Conservation (phyloP, 805 yeast species). For the Teunomyces aglyptinius region DNA sequence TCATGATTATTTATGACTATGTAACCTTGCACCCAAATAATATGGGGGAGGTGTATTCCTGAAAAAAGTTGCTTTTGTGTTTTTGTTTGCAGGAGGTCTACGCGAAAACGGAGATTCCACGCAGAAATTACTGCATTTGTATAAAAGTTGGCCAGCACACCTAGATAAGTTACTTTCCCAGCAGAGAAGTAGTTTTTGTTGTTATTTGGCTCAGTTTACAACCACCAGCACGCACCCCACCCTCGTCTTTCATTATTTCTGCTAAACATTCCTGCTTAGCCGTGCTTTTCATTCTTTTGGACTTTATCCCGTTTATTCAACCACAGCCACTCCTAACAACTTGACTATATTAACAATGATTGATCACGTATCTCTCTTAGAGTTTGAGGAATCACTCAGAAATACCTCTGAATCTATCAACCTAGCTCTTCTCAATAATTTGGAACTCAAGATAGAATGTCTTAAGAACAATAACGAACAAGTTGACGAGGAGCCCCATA, state of each 20-base stretch:
- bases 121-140: conserved; percentile 10
- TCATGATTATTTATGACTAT: too few relatives aligned
- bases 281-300: conserved; percentile 4
- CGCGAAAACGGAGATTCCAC: conserved; percentile 2
- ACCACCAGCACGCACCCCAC: conserved; percentile 1
- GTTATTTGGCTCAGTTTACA: neutral
- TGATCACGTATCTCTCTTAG: conserved; percentile 29
- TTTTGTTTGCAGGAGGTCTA: conserved; percentile 1
- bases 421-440: conserved; percentile 20
- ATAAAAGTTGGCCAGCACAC: conserved; percentile 9
- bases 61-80: neutral
- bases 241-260: conserved; percentile 3
- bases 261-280: neutral
- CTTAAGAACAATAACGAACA: conserved; percentile 11
- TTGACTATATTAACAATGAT: conserved; percentile 8
- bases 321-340: neutral
- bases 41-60: neutral
- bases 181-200: neutral
- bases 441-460: conserved; percentile 27
- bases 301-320: neutral
- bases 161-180: neutral
- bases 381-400: conserved; percentile 34
- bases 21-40: neutral
- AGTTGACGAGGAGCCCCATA: conserved; percentile 7
- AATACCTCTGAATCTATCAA: conserved; percentile 15